Conservation (phyloP, 192 early-diverging fungal genomes). For the Radiomyces spectabilis region DNA sequence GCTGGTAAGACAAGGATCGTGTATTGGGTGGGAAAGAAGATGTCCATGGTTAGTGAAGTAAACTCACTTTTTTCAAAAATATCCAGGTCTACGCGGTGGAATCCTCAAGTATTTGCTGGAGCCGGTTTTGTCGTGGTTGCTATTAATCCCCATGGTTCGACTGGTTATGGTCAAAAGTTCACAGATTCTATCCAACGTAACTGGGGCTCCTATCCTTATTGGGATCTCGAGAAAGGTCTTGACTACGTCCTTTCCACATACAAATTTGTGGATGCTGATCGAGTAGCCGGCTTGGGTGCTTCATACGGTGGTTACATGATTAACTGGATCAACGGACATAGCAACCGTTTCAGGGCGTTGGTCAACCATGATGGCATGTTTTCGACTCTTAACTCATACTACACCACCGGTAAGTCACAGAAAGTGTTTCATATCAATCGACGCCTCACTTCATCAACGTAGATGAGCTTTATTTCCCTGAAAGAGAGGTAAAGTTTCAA, state of each 20-base stretch:
- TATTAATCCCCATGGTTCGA: constrained; percentile 75
- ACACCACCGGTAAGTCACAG: neutral
- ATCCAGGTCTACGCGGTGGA: constrained; percentile 61
- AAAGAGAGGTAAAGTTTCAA: constrained; percentile 45
- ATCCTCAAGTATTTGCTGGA: constrained; percentile 64
- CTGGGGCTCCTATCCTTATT: constrained; percentile 73
- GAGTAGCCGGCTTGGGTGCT: constrained; percentile 61
- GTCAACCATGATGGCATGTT: constrained; percentile 77
- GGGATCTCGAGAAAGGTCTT: constrained; percentile 67
- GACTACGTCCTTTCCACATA: constrained; percentile 49
- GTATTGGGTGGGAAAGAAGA: too few species aligned
- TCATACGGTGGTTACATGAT: constrained; percentile 80
- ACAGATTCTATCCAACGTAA: constrained; percentile 63
- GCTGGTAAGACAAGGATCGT: constrained; percentile 25
- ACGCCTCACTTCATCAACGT: too few species aligned
- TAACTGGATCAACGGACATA: constrained; percentile 80
- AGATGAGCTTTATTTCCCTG: constrained; percentile 78
- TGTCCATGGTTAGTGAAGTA: neutral
- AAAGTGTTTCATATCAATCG: too few species aligned
- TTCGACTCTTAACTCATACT: constrained; percentile 42
- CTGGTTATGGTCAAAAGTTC: constrained; percentile 73
- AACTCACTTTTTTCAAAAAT: neutral
- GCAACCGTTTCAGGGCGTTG: constrained; percentile 51
- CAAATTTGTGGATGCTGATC: constrained; percentile 43
- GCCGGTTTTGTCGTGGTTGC: constrained; percentile 64